Percentiles rank a stretch among this genome's conserved stretches.
Conservation (phyloP, 2,329 filamentous ascomycete genomes). For the Iodosphaeria phyllophila region DNA sequence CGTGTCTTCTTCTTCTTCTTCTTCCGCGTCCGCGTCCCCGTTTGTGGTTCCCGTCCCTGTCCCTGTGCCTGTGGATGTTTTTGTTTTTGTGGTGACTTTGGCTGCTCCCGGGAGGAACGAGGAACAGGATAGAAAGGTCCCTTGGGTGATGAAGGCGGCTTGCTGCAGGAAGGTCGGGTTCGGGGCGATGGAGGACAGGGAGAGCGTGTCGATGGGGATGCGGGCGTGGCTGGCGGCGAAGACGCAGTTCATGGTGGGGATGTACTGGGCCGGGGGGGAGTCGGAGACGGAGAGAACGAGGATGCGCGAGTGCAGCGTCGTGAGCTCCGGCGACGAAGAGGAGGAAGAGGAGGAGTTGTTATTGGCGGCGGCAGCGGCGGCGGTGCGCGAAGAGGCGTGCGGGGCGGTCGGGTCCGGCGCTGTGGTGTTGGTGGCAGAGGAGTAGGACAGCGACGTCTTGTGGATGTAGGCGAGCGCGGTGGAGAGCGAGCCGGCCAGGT, state of each 20-base stretch:
- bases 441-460: slow-evolving; percentile 50
- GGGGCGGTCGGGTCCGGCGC: slow-evolving; percentile 14
- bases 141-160: slow-evolving; percentile 46
- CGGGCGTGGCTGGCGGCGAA: slow-evolving; percentile 81
- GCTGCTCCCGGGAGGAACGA: background rate
- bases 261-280: slow-evolving; percentile 75
- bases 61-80: background rate
- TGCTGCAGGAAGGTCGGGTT: slow-evolving; percentile 89
- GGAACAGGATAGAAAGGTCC: slow-evolving; percentile 26
- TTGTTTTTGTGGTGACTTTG: background rate
- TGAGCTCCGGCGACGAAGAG: slow-evolving; percentile 14
- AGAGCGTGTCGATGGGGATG: slow-evolving; percentile 83
- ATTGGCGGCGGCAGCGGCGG: slow-evolving; percentile 11
- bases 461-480: slow-evolving; percentile 82
- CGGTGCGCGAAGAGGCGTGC: slow-evolving; percentile 3
- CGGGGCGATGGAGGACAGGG: slow-evolving; percentile 47
- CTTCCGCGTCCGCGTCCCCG: too few species aligned
- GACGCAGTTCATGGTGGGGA: slow-evolving; percentile 95
- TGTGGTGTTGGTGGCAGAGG: slow-evolving; percentile 12
- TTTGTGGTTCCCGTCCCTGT: too few species aligned
- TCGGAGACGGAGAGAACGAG: slow-evolving; percentile 80
- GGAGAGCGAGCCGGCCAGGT: slow-evolving; percentile 80
- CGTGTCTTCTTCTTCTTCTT: too few species aligned
- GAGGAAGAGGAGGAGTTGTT: slow-evolving; percentile 10
- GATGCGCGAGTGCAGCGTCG: slow-evolving; percentile 58